phyloP scores from a whole-genome alignment of 2,329 filamentous ascomycete species.

The Fusarium ramigenum region DNA sequence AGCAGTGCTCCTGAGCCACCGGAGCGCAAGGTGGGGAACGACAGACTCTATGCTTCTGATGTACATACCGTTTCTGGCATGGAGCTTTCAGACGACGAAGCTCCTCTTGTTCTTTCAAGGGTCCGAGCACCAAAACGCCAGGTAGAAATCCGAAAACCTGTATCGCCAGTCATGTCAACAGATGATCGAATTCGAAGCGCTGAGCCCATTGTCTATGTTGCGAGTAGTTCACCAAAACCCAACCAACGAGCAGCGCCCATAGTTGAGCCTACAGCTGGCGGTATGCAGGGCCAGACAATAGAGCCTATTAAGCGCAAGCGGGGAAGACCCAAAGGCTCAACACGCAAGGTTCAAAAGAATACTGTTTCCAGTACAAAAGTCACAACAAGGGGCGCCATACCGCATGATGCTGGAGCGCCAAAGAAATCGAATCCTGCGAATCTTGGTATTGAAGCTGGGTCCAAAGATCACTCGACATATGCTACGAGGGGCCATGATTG shows the following conservation, averaged over 20 bases:
- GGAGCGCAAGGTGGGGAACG: not conserved
- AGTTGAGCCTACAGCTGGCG: not conserved
- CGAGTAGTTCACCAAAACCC: not conserved
- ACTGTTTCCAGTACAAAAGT: not conserved
- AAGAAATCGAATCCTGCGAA: not conserved
- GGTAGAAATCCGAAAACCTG: not conserved
- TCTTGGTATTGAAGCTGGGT: not conserved
- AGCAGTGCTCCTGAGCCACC: conserved; percentile 33
- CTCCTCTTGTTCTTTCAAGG: conserved; percentile 41
- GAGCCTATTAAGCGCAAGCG: conserved; percentile 30
- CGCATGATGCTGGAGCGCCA: conserved; percentile 6
- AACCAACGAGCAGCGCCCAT: not conserved
- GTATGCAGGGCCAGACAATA: not conserved
- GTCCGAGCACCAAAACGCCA: conserved; percentile 2
- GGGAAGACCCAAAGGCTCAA: conserved; percentile 34
- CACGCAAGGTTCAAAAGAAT: not conserved
- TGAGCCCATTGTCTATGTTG: not conserved
- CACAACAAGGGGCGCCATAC: not conserved
- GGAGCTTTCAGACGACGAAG: conserved; percentile 50
- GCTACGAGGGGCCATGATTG: not conserved
- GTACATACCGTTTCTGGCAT: conserved; percentile 19
- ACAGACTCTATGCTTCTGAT: not conserved
- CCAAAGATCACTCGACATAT: not conserved
- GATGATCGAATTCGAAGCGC: not conserved
- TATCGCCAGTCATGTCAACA: not conserved